These are phyloP conservation scores for Yarrowia keelungensis DNA, from an alignment of 805 yeast species.

Conservation along the genomic window DNA sequence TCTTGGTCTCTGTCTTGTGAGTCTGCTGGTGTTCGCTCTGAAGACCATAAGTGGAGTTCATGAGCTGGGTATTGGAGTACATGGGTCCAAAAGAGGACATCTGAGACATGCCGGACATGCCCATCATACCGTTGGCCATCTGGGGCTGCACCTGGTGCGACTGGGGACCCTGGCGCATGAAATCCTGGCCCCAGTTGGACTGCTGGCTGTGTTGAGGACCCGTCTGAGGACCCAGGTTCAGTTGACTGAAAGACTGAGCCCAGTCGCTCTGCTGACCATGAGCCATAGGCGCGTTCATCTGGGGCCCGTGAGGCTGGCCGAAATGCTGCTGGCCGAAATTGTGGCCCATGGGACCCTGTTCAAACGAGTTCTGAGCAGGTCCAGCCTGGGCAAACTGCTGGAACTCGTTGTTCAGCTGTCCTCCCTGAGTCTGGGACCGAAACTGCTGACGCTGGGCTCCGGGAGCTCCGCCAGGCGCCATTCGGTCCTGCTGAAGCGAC, in stretches of 20 bases:
- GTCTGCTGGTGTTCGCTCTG: constrained; percentile 44
- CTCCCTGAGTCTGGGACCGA: constrained; percentile 22
- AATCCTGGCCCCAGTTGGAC: constrained; percentile 38
- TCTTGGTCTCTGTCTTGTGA: constrained; percentile 40
- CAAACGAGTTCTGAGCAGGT: constrained; percentile 18
- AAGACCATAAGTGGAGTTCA: constrained; percentile 30
- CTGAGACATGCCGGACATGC: constrained; percentile 8
- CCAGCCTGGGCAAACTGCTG: constrained; percentile 37
- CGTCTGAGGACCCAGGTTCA: constrained; percentile 26
- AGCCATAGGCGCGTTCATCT: constrained; percentile 1
- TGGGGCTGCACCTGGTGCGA: constrained; percentile 34
- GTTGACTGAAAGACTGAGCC: constrained; percentile 29
- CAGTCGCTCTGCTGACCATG: constrained; percentile 1
- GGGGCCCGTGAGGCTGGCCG: neutral
- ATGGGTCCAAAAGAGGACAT: constrained; percentile 15
- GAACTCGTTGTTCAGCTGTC: constrained; percentile 25
- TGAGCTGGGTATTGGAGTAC: constrained; percentile 37
- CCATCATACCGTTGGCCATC: constrained; percentile 30
- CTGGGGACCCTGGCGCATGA: constrained; percentile 14
- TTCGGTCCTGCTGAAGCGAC: constrained; percentile 41
- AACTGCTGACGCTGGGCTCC: constrained; percentile 27
- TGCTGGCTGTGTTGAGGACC: constrained; percentile 2
- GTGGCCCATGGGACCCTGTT: neutral
- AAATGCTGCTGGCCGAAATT: constrained; percentile 5
- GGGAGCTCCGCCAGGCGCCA: constrained; percentile 11